Percentiles rank a stretch among this genome's conserved stretches.
Conservation (phyloP, 2,329 filamentous ascomycete species). For the Eutypella sp. region DNA sequence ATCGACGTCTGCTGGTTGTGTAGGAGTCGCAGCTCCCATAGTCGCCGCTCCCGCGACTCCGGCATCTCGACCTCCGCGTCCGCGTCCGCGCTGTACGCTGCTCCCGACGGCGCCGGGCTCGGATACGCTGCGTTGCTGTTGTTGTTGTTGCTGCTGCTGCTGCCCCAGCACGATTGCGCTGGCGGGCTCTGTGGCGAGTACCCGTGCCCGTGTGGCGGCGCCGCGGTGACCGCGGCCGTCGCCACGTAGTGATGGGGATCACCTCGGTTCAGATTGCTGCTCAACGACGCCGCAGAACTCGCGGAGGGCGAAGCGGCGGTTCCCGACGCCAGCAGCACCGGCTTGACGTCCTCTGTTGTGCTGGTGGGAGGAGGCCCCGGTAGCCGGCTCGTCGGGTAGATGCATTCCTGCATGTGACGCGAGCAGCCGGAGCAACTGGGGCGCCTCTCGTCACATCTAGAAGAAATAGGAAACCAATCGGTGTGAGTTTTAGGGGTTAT, state of each 20-base stretch:
- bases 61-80: conserved; percentile 23
- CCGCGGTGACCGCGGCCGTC: background rate
- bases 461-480: too few species aligned
- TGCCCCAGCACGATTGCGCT: background rate
- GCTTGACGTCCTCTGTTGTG: background rate
- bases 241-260: background rate
- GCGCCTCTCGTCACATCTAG: conserved; percentile 25
- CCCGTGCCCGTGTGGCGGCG: background rate
- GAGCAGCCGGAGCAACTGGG: conserved; percentile 26
- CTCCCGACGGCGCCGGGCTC: conserved; percentile 7
- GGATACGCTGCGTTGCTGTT: conserved; percentile 12
- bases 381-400: conserved; percentile 24
- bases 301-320: background rate
- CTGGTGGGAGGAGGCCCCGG: conserved; percentile 7
- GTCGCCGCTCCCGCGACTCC: conserved; percentile 30
- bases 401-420: conserved; percentile 25
- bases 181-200: background rate
- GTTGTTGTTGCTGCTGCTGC: too few species aligned
- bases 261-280: background rate
- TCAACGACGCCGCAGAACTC: background rate
- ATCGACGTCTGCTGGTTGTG: conserved; percentile 30
- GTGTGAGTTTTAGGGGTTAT: conserved; percentile 3
- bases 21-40: conserved; percentile 32
- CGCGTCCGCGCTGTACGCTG: background rate
- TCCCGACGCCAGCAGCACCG: background rate